Conservation (phyloP, 495 filamentous ascomycete species). For the Penicillium bovifimosum region DNA sequence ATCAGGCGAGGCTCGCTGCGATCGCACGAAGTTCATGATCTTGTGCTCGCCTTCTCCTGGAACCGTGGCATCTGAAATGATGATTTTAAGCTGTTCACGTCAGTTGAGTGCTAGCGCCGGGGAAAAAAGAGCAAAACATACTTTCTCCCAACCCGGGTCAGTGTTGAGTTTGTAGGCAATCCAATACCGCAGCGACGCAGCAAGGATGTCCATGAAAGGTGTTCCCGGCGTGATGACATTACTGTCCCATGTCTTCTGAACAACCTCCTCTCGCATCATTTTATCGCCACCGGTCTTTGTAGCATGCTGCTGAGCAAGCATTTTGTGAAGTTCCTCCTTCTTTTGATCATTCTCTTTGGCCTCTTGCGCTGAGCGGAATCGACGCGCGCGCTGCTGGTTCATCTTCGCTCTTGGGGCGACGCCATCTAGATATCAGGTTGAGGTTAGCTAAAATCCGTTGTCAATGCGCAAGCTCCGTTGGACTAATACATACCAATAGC, state of each 20-base stretch:
- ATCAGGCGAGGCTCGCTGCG: conserved; percentile 80
- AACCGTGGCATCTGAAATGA: conserved; percentile 96
- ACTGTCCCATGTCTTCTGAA: conserved; percentile 92
- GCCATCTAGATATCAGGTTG: conserved; percentile 56
- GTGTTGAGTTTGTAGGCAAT: conserved; percentile 94
- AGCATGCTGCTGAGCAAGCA: conserved; percentile 66
- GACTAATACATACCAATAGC: conserved; percentile 72
- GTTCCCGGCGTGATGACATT: conserved; percentile 98
- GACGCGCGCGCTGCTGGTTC: conserved; percentile 92
- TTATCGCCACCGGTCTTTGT: conserved; percentile 49
- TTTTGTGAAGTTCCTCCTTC: conserved; percentile 75
- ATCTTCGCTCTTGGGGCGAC: conserved; percentile 93
- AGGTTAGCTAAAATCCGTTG: neutral
- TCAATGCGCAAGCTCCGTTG: neutral
- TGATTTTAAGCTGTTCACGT: conserved; percentile 67
- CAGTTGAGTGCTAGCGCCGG: conserved; percentile 13
- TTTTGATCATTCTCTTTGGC: conserved; percentile 91
- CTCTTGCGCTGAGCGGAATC: conserved; percentile 90
- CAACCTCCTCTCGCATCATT: conserved; percentile 55
- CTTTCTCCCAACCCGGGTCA: conserved; percentile 56
- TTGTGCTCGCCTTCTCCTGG: conserved; percentile 99
- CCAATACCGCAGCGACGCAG: conserved; percentile 90
- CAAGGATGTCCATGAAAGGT: conserved; percentile 97
- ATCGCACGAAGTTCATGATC: conserved; percentile 97
- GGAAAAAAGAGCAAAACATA: neutral